Evolutionary conservation across 2,329 filamentous ascomycete genomes (phyloP), one percentile per base, ranked within the genome.

Genomic region (Aureobasidium lini): DNA sequence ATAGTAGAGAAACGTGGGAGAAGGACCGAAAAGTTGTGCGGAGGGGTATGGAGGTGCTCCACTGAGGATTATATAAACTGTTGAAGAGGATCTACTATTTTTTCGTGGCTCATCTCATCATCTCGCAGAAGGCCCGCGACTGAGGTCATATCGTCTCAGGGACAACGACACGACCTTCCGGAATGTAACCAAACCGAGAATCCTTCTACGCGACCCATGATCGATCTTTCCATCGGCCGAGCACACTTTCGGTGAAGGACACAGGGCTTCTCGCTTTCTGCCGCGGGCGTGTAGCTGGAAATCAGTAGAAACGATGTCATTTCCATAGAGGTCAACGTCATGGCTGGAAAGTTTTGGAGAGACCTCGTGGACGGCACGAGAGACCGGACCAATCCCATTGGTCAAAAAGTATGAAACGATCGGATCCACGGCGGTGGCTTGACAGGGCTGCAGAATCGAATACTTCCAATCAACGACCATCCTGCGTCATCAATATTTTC

Each of bases 21-120:
- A 58, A 58, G 54, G 54, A 58, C 54, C 54, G 54, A 58, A 58
- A 29, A 49, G 28, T 29, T 16, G 54, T 57, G 44, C 23, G 54
- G 54, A 58, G 44, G 34, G 6, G 3, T 32, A 42, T 49, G 44
- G 44, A 42, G 54, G 29, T 23, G 23, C 23, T 23, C 23, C 23
- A 34, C 10, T 56, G 16, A n/a, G 23, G 28, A 42, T 6, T 48
- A 49, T 49, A 44, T 48, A 58, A n/a, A 28, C 23, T 23, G 23
- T 23, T 16, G 18, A 49, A 44, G 31, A 34, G 9, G 52, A 56
- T 56, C 39, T 44, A 32, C 31, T 49, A 36, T 13, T 8, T 36
- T 58, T 48, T 36, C 46, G n/a, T 43, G 8, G 10, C 28, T 34
- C 50, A 43, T 48, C 32, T 23, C 29, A 53, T 53, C 49, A 53